phyloP scores from a whole-genome alignment of 768 basidiomycete genomes.

The Leucosporidium creatinivorum region DNA sequence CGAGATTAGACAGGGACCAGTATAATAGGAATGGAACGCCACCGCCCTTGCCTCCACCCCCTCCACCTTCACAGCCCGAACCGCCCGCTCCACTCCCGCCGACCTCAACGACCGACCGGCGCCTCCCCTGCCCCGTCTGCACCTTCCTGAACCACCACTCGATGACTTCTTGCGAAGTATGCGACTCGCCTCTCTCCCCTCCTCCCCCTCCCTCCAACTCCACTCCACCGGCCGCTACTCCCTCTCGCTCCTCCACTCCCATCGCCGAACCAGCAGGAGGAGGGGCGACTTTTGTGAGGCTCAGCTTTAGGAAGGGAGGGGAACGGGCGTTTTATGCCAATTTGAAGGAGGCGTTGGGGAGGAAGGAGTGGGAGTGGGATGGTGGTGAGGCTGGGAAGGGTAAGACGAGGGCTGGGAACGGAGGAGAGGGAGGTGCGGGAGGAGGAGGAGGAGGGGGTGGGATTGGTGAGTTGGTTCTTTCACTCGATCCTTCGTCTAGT shows the following conservation, averaged over 20 bases:
- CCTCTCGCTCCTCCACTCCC: slow-evolving; percentile 48
- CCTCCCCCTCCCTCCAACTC: slow-evolving; percentile 19
- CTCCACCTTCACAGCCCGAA: slow-evolving; percentile 78
- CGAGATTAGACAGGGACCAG: not conserved
- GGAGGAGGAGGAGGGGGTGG: too few species aligned
- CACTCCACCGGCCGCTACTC: slow-evolving; percentile 36
- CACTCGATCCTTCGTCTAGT: too few species aligned
- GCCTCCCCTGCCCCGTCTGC: slow-evolving; percentile 71
- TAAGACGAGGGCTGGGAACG: too few species aligned
- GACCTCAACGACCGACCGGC: slow-evolving; percentile 64
- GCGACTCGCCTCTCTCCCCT: slow-evolving; percentile 55
- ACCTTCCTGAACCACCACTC: slow-evolving; percentile 85
- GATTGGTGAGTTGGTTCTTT: too few species aligned
- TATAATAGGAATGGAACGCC: too few species aligned
- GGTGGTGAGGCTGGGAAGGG: too few species aligned
- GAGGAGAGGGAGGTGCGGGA: too few species aligned
- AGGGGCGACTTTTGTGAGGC: slow-evolving; percentile 54
- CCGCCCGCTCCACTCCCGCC: slow-evolving; percentile 69
- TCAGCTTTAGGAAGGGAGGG: slow-evolving; percentile 88
- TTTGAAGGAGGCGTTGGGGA: slow-evolving; percentile 61
- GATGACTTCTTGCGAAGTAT: slow-evolving; percentile 73
- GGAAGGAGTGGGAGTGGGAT: slow-evolving; percentile 61
- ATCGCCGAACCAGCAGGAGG: slow-evolving; percentile 40
- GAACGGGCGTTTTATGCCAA: slow-evolving; percentile 72
- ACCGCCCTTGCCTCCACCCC: not conserved